Percentiles rank a stretch among this genome's conserved stretches.
Evolutionary conservation across 2,329 filamentous ascomycete species (phyloP).

Genomic region (Juglanconis sp.): DNA sequence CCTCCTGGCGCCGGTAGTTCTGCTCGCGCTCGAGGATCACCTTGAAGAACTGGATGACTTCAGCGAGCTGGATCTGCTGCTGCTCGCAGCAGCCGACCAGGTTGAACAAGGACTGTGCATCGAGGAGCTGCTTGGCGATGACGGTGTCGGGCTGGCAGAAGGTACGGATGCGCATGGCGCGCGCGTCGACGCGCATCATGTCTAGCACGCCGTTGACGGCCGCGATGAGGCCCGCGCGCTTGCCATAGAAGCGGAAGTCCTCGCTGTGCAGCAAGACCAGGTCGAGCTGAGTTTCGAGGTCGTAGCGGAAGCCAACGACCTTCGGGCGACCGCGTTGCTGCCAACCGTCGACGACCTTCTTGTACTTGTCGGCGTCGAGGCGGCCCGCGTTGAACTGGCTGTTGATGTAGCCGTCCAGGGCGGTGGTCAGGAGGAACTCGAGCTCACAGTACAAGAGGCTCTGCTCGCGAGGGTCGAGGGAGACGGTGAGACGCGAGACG

Average conservation of each 20-base stretch:
- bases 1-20: conserved; percentile 21
- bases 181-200: conserved; percentile 50
- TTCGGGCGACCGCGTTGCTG: conserved; percentile 49
- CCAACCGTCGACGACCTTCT: conserved; percentile 51
- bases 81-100: conserved; percentile 43
- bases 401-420: conserved; percentile 50
- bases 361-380: conserved; percentile 48
- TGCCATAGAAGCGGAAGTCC: conserved; percentile 54
- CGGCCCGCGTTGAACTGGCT: conserved; percentile 54
- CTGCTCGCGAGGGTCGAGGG: conserved; percentile 54
- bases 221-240: conserved; percentile 37
- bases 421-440: conserved; percentile 51
- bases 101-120: conserved; percentile 49
- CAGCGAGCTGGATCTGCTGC: conserved; percentile 44
- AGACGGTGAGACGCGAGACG: conserved; percentile 40
- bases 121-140: conserved; percentile 55
- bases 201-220: conserved; percentile 48
- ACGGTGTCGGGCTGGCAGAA: conserved; percentile 58
- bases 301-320: conserved; percentile 56
- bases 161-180: conserved; percentile 51
- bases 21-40: conserved; percentile 47
- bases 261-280: conserved; percentile 47
- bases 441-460: conserved; percentile 58
- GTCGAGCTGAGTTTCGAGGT: conserved; percentile 59
- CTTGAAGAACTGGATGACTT: conserved; percentile 54